A percentile compares a stretch with the other conserved stretches of the same genome.
Conservation (phyloP, 2,329 filamentous ascomycete species). For the Fusarium pilosicola region DNA sequence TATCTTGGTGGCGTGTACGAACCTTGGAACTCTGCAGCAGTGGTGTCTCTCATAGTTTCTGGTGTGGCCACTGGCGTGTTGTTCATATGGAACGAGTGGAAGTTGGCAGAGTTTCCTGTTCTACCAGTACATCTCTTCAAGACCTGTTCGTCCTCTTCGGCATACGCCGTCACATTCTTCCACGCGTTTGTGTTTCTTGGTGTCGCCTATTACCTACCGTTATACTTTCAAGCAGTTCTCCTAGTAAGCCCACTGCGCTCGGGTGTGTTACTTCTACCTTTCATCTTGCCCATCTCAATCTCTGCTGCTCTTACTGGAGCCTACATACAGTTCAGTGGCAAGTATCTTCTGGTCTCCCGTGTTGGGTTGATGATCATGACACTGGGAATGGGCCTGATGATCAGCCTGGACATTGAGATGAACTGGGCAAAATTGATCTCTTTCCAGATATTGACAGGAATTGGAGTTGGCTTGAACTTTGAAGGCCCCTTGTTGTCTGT, state of each 20-base stretch:
- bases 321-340: conserved; percentile 63
- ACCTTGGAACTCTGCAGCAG: conserved; percentile 70
- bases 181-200: conserved; percentile 70
- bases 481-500: conserved; percentile 71
- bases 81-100: conserved; percentile 71
- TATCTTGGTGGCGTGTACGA: conserved; percentile 73
- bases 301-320: conserved; percentile 55
- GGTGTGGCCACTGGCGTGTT: conserved; percentile 59
- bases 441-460: conserved; percentile 68
- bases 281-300: conserved; percentile 61
- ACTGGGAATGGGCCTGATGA: conserved; percentile 67
- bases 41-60: conserved; percentile 72
- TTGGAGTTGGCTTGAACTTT: conserved; percentile 71
- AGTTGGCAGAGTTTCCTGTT: conserved; percentile 72
- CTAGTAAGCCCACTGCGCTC: conserved; percentile 69
- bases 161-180: conserved; percentile 58
- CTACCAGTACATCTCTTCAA: conserved; percentile 73
- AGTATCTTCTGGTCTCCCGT: conserved; percentile 66
- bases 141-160: conserved; percentile 64
- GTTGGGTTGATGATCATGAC: conserved; percentile 64
- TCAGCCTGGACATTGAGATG: conserved; percentile 63
- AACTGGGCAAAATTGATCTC: conserved; percentile 60
- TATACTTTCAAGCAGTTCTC: conserved; percentile 77
- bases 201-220: conserved; percentile 75
- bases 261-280: conserved; percentile 69